phyloP scores from a whole-genome alignment of 1,139 yeast species.

The Pneumocystis carinii region DNA sequence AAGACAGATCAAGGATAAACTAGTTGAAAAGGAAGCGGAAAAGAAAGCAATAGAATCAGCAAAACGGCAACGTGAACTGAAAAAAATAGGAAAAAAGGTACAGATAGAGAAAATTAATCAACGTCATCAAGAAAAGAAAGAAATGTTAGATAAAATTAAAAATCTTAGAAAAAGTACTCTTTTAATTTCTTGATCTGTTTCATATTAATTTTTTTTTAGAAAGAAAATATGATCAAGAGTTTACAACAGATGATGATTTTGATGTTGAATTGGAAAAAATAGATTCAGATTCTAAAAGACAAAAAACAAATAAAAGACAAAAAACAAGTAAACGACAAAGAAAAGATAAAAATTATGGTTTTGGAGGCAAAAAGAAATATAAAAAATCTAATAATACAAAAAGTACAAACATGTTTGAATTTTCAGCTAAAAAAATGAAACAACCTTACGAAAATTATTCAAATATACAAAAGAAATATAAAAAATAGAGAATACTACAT shows the following conservation, averaged over 20 bases:
- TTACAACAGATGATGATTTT: constrained; percentile 35
- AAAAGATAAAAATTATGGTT: constrained; percentile 53
- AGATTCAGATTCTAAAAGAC: constrained; percentile 35
- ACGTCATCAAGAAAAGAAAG: constrained; percentile 87
- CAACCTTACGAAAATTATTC: background rate
- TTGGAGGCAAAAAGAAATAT: constrained; percentile 67
- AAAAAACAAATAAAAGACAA: constrained; percentile 25
- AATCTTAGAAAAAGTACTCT: constrained; percentile 57
- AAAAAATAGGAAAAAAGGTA: constrained; percentile 95
- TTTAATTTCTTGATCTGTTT: background rate
- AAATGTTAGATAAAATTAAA: constrained; percentile 78
- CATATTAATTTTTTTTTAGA: background rate
- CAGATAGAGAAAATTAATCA: constrained; percentile 87
- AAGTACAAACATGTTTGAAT: constrained; percentile 57
- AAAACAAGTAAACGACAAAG: constrained; percentile 41
- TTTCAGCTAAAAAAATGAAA: constrained; percentile 42
- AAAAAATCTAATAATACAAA: constrained; percentile 59
- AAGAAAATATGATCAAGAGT: constrained; percentile 53
- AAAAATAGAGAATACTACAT: background rate
- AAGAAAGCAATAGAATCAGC: constrained; percentile 91
- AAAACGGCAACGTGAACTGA: constrained; percentile 80
- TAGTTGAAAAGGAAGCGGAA: constrained; percentile 73
- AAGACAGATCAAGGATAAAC: constrained; percentile 44
- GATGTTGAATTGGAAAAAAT: constrained; percentile 81
- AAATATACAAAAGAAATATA: background rate